phyloP scores from a whole-genome alignment of 225 moss, liverwort and hornwort species.

The Lunularia cruciata region DNA sequence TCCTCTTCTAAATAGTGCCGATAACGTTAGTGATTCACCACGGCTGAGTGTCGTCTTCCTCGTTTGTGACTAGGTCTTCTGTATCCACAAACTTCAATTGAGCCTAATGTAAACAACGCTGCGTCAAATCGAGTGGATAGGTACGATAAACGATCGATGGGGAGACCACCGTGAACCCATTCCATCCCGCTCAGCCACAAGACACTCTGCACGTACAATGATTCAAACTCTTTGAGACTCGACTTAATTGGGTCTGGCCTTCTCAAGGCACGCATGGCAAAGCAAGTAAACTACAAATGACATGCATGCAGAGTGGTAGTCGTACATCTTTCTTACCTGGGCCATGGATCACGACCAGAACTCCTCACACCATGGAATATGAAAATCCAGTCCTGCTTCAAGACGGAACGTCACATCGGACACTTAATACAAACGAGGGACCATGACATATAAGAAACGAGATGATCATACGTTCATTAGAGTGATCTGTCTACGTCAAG shows the following conservation, averaged over 20 bases:
- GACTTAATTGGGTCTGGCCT: too few species aligned
- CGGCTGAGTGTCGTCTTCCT: constrained; percentile 11
- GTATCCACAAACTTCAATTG: constrained; percentile 4
- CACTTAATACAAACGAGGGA: neutral
- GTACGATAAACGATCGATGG: neutral
- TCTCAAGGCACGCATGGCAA: too few species aligned
- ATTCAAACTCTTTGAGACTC: too few species aligned
- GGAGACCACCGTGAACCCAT: constrained; percentile 1
- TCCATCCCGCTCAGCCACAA: neutral
- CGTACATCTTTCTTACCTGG: constrained; percentile 3
- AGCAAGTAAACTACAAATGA: too few species aligned
- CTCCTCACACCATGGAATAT: constrained; percentile 31
- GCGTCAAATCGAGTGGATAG: neutral
- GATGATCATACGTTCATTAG: too few species aligned
- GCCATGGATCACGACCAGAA: constrained; percentile 9
- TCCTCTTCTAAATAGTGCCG: constrained; percentile 15
- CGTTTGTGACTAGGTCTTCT: constrained; percentile 5
- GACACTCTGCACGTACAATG: neutral
- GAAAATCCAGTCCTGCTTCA: constrained; percentile 34
- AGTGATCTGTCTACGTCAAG: too few species aligned
- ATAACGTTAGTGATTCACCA: constrained; percentile 17
- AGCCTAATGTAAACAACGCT: constrained; percentile 1
- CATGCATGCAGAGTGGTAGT: too few species aligned
- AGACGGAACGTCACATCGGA: neutral
- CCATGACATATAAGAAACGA: neutral